Base-by-base conservation (phyloP, 129 eudicot genomes). In the Lactuca saligna region DNA sequence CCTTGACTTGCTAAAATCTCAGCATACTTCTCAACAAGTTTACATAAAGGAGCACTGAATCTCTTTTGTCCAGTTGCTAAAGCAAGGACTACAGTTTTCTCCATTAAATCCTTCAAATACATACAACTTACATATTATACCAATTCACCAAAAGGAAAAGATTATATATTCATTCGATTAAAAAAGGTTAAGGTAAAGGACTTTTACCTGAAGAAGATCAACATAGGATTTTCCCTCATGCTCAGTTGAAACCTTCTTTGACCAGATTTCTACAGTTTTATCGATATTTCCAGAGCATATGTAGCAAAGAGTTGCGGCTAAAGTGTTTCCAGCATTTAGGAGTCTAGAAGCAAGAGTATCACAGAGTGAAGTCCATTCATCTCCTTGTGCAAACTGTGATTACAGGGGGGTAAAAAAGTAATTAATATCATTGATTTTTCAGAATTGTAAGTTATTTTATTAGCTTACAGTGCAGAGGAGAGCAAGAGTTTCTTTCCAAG, bases 1-100 rank as follows among this genome's bases (percentile, higher is more conserved):
- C 97, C 97, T 73, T 87, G 95, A 75, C 91, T 91, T 70, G 91
- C 91, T 75, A 91, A 81, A 59, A 91, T 91, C 66, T 91, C 97
- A 65, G 89, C 91, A 82, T 90, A 87, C 70, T 87, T 85, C 81
- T 90, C 97, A 68, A 85, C 91, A 57, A 90, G 91, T 65, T 81
- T 86, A 75, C 87, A 87, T 61, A 90, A 31, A 39, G 86, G 80
- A 80, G 83, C 83, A 65, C 97, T 90, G 54, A 87, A 87, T 65
- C 74, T 82, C 85, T 82, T 86, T 74, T 87, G 95, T 42, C 91
- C 89, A 56, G 82, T 80, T 29, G 97, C 95, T 87, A 84, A 76
- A 63, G 91, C 97, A 66, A 90, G 82, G 72, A 90, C 90, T 12
- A 90, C 86, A 8, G 91, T 90, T 87, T 90, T 90, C 74, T 90